Evolutionary conservation across 2,329 filamentous ascomycete species (phyloP).

Genomic region (Epichloe sylvatica): DNA sequence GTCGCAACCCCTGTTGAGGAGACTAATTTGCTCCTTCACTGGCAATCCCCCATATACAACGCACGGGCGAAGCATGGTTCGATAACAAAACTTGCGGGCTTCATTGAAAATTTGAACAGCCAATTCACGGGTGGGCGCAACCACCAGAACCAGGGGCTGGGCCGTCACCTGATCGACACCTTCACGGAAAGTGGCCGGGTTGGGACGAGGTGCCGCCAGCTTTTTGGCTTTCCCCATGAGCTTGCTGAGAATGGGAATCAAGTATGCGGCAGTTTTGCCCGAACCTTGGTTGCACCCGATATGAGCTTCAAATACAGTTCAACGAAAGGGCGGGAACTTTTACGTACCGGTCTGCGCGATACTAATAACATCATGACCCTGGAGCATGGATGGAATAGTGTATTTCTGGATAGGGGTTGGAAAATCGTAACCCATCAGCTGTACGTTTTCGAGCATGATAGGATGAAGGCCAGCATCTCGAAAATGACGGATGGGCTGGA

Average conservation of each 20-base stretch:
- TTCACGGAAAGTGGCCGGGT: slow-evolving; percentile 40
- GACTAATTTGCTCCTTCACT: slow-evolving; percentile 50
- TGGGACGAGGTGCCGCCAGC: slow-evolving; percentile 64
- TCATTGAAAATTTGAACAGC: slow-evolving; percentile 94
- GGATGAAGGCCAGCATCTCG: slow-evolving; percentile 73
- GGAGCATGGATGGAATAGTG: slow-evolving; percentile 63
- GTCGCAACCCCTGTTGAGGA: slow-evolving; percentile 76
- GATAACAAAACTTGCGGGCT: slow-evolving; percentile 81
- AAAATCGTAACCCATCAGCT: slow-evolving; percentile 51
- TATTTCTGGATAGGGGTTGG: slow-evolving; percentile 86
- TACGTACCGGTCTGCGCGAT: slow-evolving; percentile 80
- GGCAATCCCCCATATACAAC: slow-evolving; percentile 86
- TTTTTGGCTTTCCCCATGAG: slow-evolving; percentile 94
- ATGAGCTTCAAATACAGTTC: not conserved
- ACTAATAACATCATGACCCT: slow-evolving; percentile 70
- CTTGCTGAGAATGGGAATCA: slow-evolving; percentile 77
- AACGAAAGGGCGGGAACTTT: not conserved
- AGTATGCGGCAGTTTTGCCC: slow-evolving; percentile 87
- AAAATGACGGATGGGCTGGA: slow-evolving; percentile 44
- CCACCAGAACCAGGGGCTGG: slow-evolving; percentile 75
- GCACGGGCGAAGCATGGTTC: slow-evolving; percentile 84
- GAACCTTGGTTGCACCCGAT: slow-evolving; percentile 46
- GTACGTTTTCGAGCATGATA: slow-evolving; percentile 62
- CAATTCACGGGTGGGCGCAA: slow-evolving; percentile 79
- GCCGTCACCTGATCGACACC: slow-evolving; percentile 44